Base-by-base conservation (phyloP, 495 filamentous ascomycete genomes). In the Cryomyces minteri region DNA sequence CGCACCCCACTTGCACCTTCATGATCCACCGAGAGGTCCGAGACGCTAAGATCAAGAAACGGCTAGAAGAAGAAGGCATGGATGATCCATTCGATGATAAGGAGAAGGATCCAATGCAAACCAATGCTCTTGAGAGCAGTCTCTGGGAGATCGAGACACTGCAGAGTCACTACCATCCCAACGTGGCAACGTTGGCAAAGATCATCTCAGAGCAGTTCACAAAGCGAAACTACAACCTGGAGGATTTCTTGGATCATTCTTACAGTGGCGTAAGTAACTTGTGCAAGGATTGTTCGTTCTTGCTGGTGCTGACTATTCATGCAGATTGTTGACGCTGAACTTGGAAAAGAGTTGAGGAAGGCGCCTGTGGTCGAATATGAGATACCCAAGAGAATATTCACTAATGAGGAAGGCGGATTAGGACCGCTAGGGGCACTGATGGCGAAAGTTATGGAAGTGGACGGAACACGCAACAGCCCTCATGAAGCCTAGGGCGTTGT, bases 181-280 rank as follows among this genome's bases (percentile, higher is more conserved):
- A 94, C 57, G 87, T 99, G 33, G 87, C 88, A 2, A 87, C 88
- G 4, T 79, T 96, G 47, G 83, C 85, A 29, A 87, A 82, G 62
- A 93, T 99, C 47, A 77, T 99, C 47, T 82, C 82, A 28, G 85
- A 99, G 67, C 90, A 95, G 62, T 99, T 96, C 62, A 96, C 88
- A 4, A 99, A 96, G 67, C 80, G 86, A 59, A 67, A 76, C 8
- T 99, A 95, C 62, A 83, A 80, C 50, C 54, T 94, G 12, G 92
- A 99, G 55, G 92, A 99, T 54, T 99, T 99, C 63, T 63, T 96
- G 44, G 92, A 96, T 58, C 86, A 95, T 62, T 87, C 82, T 5
- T 96, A 96, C 62, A 74, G 70, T 51, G 86, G 80, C 53, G 80
- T 84, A 64, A 73, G 80, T 38, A 38, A 3, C 11, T 14, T 31